phyloP scores from a whole-genome alignment of 1,284 basidiomycete genomes.

The Flammula alnicola region DNA sequence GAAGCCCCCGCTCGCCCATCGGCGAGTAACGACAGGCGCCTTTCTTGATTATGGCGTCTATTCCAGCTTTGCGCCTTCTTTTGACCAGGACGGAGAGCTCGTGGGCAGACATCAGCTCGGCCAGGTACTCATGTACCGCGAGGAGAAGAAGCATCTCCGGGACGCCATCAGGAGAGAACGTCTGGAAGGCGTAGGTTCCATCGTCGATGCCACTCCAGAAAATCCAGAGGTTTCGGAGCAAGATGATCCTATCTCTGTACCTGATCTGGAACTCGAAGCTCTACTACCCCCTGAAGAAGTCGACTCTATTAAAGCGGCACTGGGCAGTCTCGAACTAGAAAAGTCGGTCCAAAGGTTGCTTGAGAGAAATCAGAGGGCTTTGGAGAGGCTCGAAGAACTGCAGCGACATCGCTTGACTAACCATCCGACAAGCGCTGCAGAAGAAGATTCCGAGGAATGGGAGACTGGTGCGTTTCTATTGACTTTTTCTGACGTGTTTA shows the following conservation, averaged over 20 bases:
- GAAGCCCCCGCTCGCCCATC: conserved; percentile 47
- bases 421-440: conserved; percentile 49
- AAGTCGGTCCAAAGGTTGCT: conserved; percentile 68
- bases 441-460: conserved; percentile 78
- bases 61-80: conserved; percentile 75
- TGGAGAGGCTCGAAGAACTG: conserved; percentile 64
- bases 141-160: conserved; percentile 39
- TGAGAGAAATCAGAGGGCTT: conserved; percentile 62
- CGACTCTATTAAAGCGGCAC: conserved; percentile 54
- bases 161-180: conserved; percentile 27
- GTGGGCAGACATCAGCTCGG: conserved; percentile 64
- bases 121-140: conserved; percentile 54
- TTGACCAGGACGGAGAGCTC: conserved; percentile 73
- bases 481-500: conserved; percentile 17
- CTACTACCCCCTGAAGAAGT: conserved; percentile 61
- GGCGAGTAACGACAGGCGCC: conserved; percentile 60
- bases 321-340: conserved; percentile 67
- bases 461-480: conserved; percentile 60
- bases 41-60: conserved; percentile 80
- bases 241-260: conserved; percentile 19
- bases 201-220: conserved; percentile 29
- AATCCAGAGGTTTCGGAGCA: conserved; percentile 14
- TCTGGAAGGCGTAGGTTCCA: conserved; percentile 28
- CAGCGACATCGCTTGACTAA: conserved; percentile 58
- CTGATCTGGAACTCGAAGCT: conserved; percentile 48